Evolutionary conservation across 1,284 basidiomycete genomes (phyloP).

Genomic region (Cryptococcus depauperatus): DNA sequence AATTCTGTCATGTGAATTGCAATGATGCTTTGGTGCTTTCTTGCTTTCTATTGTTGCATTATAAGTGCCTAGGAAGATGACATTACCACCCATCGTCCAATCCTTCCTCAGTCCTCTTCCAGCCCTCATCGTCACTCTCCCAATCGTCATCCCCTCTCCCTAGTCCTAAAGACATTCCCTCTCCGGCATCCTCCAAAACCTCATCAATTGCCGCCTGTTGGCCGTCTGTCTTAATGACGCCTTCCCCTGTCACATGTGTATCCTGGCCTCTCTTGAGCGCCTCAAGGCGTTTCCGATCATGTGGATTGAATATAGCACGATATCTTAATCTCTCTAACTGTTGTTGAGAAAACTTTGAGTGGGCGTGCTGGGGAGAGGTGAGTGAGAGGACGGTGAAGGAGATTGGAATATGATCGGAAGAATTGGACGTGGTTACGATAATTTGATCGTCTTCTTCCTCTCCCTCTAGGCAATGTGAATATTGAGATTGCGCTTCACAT

Average conservation of each 20-base stretch:
- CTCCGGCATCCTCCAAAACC: conserved; percentile 11
- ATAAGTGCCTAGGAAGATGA: not conserved
- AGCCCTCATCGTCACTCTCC: conserved; percentile 30
- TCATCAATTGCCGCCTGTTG: conserved; percentile 5
- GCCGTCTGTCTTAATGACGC: conserved; percentile 8
- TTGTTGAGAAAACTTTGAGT: conserved; percentile 16
- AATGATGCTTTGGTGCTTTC: no score
- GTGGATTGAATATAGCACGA: conserved; percentile 34
- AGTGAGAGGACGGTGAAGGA: conserved; percentile 19
- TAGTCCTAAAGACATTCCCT: not conserved
- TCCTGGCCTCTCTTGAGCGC: conserved; percentile 33
- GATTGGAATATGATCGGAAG: no score
- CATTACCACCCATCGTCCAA: conserved; percentile 19
- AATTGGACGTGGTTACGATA: conserved; percentile 2
- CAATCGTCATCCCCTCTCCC: conserved; percentile 10
- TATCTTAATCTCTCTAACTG: conserved; percentile 25
- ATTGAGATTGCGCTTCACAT: conserved; percentile 3
- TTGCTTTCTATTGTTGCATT: no score
- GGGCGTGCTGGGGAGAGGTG: conserved; percentile 17
- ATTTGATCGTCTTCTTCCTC: conserved; percentile 7
- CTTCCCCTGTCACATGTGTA: conserved; percentile 24
- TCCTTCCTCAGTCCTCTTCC: conserved; percentile 21
- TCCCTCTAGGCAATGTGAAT: no score
- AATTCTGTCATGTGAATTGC: no score
- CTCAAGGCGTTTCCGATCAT: conserved; percentile 19